Conservation (phyloP, 805 yeast species). For the Sungouiozyma ichnusensis region DNA sequence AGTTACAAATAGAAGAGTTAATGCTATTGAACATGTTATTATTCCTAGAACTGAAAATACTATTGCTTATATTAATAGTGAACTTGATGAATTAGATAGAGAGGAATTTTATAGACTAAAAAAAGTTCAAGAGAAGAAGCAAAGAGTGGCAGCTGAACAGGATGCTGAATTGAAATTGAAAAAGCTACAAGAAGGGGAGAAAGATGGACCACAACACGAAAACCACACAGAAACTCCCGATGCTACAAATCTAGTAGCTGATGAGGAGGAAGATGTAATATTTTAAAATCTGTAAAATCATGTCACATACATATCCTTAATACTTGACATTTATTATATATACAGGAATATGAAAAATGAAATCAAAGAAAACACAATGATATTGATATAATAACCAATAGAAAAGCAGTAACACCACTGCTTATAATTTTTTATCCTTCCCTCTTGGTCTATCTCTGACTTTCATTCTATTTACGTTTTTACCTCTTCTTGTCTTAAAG, state of each 20-base stretch:
- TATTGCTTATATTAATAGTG: conserved; percentile 82
- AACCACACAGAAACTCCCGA: conserved; percentile 8
- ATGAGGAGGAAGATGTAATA: conserved; percentile 38
- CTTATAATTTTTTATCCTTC: conserved; percentile 26
- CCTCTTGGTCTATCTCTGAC: conserved; percentile 90
- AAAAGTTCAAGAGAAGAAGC: conserved; percentile 92
- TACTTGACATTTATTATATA: background rate
- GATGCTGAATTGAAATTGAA: conserved; percentile 40
- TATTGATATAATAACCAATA: too few relatives aligned
- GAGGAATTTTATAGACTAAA: conserved; percentile 95
- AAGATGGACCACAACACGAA: conserved; percentile 10
- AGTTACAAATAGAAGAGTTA: conserved; percentile 95
- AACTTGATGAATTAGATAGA: conserved; percentile 93
- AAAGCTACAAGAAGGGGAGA: conserved; percentile 13
- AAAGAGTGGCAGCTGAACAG: conserved; percentile 57
- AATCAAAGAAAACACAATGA: too few relatives aligned
- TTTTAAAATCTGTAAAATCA: conserved; percentile 24
- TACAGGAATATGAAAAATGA: background rate
- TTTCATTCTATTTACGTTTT: conserved; percentile 71
- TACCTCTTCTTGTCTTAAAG: conserved; percentile 88
- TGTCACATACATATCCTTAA: too few relatives aligned
- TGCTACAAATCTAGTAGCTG: conserved; percentile 26
- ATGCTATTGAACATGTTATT: conserved; percentile 96
- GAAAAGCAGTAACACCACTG: too few relatives aligned
- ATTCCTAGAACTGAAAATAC: conserved; percentile 97